Base-by-base conservation (phyloP, 495 filamentous ascomycete genomes). In the Hamigera avellanea region DNA sequence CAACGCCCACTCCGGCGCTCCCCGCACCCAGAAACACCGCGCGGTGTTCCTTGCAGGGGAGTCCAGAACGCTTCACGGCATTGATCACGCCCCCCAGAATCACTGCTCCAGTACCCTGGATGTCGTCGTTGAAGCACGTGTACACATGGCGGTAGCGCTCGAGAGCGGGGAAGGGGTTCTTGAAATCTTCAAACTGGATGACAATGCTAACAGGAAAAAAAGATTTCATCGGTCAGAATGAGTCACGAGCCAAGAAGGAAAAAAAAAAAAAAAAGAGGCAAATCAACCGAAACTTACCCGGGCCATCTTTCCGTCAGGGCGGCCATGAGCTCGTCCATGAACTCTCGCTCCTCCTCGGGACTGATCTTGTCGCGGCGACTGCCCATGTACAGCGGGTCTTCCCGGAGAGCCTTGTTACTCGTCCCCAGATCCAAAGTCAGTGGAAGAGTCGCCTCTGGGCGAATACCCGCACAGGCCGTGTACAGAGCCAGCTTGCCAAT, bases 111-210 rank as follows among this genome's bases (percentile, higher is more conserved):
- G 91, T 98, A 49, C 91, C 91, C 70, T 96, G 91, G 53, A 98
- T 89, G 51, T 98, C 91, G 52, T 98, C 91, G 52, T 98, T 98
- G 75, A 98, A 98, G 67, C 83, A 89, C 54, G 86, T 93, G 65
- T 93, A 87, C 35, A 68, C 74, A 47, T 83, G 73, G 32, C 80
- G 80, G 57, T 95, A 96, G 30, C 86, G 74, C 56, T 93, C 80
- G 27, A 98, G 71, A 33, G 89, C 85, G 38, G 85, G 83, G 75
- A 98, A 98, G 10, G 91, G 91, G 46, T 88, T 94, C 72, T 98
- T 94, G 65, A 94, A 96, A 45, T 98, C 91, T 62, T 98, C 91
- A 45, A 94, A 98, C 59, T 98, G 91, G 42, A 98, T 83, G 36
- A 98, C 78, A 67, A 98, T 93, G 40, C 85, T 77, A 40, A 2